Evolutionary conservation across 768 basidiomycete species (phyloP).

Genomic region (Naematelia aurantialba): DNA sequence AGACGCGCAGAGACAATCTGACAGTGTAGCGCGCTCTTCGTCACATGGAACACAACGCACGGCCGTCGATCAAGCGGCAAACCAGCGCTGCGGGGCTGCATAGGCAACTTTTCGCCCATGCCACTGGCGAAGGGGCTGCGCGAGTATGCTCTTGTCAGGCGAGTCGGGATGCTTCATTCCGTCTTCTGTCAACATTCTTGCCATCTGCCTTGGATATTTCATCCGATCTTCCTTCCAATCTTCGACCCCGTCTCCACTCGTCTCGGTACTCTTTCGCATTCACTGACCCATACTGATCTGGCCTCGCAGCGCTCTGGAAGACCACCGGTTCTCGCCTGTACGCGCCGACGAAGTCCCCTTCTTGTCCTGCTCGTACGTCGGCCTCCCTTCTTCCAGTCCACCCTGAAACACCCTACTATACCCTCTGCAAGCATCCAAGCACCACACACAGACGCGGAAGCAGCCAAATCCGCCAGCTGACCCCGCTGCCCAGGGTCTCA

Average conservation of each 20-base stretch:
- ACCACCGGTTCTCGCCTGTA: slow-evolving; percentile 77
- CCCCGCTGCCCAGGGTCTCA: slow-evolving; percentile 62
- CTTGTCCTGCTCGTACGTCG: slow-evolving; percentile 1
- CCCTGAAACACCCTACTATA: neutral
- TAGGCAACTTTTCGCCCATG: slow-evolving; percentile 83
- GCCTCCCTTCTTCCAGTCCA: neutral
- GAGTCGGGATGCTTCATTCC: slow-evolving; percentile 12
- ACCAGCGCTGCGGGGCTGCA: slow-evolving; percentile 74
- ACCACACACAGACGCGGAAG: neutral
- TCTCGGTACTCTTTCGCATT: too few relatives aligned
- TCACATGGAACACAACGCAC: slow-evolving; percentile 85
- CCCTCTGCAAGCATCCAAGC: neutral
- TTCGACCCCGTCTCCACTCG: too few relatives aligned
- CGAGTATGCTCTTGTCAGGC: slow-evolving; percentile 82
- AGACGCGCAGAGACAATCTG: too few relatives aligned
- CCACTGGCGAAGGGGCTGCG: slow-evolving; percentile 69
- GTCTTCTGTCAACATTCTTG: neutral
- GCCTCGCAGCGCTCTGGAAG: slow-evolving; percentile 63
- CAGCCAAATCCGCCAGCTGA: too few relatives aligned
- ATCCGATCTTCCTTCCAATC: too few relatives aligned
- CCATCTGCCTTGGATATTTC: neutral
- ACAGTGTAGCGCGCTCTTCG: slow-evolving; percentile 74
- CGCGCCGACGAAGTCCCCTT: slow-evolving; percentile 67
- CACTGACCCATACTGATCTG: neutral
- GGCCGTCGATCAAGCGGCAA: slow-evolving; percentile 54